Base-by-base conservation (phyloP, 441 rosid species). In the Metrosideros polymorpha region DNA sequence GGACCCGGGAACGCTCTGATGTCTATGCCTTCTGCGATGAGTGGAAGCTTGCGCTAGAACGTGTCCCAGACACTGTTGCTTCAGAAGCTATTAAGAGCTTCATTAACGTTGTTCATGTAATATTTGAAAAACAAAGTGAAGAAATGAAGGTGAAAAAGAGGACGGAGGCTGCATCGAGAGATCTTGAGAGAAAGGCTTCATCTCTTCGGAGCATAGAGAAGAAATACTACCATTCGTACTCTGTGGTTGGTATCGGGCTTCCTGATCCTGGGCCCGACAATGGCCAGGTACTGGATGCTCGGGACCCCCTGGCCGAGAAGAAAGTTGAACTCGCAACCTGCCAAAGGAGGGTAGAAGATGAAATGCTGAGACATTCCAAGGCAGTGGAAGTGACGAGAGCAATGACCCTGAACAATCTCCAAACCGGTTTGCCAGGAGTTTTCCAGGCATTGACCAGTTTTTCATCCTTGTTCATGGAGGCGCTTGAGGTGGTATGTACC, bases 1-100 rank as follows among this genome's bases (percentile, higher is more conserved):
- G 88, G 54, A 89, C 83, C 32, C 88, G 66, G 75, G 91, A 92
- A 82, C 90, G 83, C 27, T 93, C 94, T 18, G 94, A 94, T 32
- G 94, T 85, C 14, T 94, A 87, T 87, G 90, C 92, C 51, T 97
- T 97, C 90, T 96, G 92, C 19, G 99, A 97, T n/a, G 99, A 96
- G 88, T 97, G 99, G 99, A 97, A 95, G 92, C 94, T 89, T 75
- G 94, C 98, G 55, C 94, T 97, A 45, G 99, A 95, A 47, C 95
- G 96, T n/a, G 98, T 97, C 52, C 99, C 99, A 0, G 99, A 96
- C 89, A 94, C 96, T 6, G 99, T 97, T 30, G 98, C 98, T 86
- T 96, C 99, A 1, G 99, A 94, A 91, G 99, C 99, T 87, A 97
- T 97, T 91, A 97, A 95, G 92, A 97, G 99, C 93, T 96, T 97